Base-by-base conservation (phyloP, 2,329 filamentous ascomycete species). In the Calonectria montana region DNA sequence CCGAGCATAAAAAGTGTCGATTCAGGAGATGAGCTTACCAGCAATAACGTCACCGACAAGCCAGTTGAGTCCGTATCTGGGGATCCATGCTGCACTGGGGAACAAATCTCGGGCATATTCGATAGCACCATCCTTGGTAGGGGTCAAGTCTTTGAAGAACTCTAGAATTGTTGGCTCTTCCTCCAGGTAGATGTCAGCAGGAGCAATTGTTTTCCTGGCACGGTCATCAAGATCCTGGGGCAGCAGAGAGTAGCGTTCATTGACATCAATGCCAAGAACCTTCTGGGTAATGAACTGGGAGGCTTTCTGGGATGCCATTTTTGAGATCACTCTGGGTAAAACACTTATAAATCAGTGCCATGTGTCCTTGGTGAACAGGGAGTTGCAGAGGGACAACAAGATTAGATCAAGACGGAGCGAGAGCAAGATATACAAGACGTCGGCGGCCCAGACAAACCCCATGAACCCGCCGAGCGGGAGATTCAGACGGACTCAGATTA, bases 1-100 rank as follows among this genome's bases (percentile, higher is more conserved):
- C 15, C 1, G 3, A 15, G 41, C n/a, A n/a, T n/a, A 29, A 5
- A 9, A 31, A 4, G 9, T 9, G 15, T 63, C 21, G 16, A 3
- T 7, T 31, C 55, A n/a, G 37, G 29, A 18, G 48, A 23, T 45
- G 35, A 18, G 50, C 80, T 65, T 88, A 86, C 93, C 94, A 67
- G 94, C 94, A 73, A 95, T 88, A 50, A 94, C 79, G 81, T 96
- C 94, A 73, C 94, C 94, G 16, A 89, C 79, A 10, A 95, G 83
- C 94, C 94, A 96, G 82, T 91, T 89, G 5, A 89, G 18, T 78
- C 95, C 95, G 83, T 96, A 96, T 67, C 91, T 87, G 25, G 83
- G 81, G 67, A 95, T 92, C 93, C 93, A 95, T 25, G 87, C 85
- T 2, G 90, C 82, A 77, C 93, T 94, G 0, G 93, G 93, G 77